A percentile compares a stretch with the other conserved stretches of the same genome.
These are phyloP conservation scores for Eucalyptus curtisii DNA, from an alignment of 345 rosid species.

Conservation along the genomic window DNA sequence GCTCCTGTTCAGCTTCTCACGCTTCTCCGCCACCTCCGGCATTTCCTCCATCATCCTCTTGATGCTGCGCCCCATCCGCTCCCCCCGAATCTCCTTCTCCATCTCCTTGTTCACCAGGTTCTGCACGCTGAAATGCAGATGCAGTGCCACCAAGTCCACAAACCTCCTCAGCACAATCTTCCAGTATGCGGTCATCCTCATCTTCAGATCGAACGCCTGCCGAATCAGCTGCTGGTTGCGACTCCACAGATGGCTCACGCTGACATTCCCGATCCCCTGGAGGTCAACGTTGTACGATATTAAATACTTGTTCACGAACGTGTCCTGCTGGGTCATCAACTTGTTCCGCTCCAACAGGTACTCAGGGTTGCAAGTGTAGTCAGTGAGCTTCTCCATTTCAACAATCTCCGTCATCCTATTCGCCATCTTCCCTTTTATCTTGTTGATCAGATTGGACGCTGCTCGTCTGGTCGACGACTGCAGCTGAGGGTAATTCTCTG, in stretches of 20 bases:
- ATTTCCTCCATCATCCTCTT: slow-evolving; percentile 10
- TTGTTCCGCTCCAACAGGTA: slow-evolving; percentile 5
- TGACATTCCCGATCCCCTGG: neutral
- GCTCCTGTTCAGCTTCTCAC: slow-evolving; percentile 8
- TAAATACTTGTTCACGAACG: neutral
- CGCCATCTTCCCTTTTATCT: slow-evolving; percentile 5
- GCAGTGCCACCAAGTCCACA: slow-evolving; percentile 5
- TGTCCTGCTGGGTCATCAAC: neutral
- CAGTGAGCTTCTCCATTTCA: slow-evolving; percentile 22
- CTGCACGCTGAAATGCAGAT: neutral
- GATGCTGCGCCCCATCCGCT: neutral
- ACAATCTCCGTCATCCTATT: slow-evolving; percentile 11
- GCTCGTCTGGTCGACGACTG: neutral
- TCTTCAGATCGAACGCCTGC: slow-evolving; percentile 5
- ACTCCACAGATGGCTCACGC: neutral
- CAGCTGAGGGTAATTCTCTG: slow-evolving; percentile 5
- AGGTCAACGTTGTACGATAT: fast-evolving
- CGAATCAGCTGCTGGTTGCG: neutral
- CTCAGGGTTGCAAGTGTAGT: slow-evolving; percentile 16
- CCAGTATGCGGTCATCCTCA: slow-evolving; percentile 16
- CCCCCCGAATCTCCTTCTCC: neutral
- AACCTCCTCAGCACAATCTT: slow-evolving; percentile 12
- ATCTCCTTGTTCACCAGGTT: slow-evolving; percentile 2
- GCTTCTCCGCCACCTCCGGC: slow-evolving; percentile 4
- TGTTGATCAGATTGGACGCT: neutral